phyloP scores from a whole-genome alignment of 768 basidiomycete genomes.

The Terana coerulea region DNA sequence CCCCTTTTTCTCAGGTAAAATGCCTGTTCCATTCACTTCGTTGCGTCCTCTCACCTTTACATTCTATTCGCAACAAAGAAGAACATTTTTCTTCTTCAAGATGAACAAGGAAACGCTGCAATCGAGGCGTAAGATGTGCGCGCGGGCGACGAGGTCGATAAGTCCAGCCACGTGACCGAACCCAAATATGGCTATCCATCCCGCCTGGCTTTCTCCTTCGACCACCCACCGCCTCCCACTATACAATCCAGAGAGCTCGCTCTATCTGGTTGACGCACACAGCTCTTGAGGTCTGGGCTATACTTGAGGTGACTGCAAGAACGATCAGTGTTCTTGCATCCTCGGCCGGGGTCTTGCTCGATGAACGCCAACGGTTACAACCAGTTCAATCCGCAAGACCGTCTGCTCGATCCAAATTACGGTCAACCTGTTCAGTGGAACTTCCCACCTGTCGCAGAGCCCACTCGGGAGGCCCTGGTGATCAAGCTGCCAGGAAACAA shows the following conservation, averaged over 20 bases:
- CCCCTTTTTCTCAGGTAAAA: background rate
- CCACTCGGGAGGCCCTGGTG: background rate
- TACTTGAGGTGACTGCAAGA: background rate
- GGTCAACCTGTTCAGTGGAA: background rate
- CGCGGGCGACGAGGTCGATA: background rate
- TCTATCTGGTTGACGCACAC: background rate
- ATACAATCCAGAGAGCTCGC: background rate
- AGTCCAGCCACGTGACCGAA: background rate
- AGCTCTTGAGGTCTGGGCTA: background rate
- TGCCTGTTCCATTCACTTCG: too few species aligned
- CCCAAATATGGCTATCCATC: slow-evolving; percentile 1
- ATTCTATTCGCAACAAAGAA: background rate
- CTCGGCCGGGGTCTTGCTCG: background rate
- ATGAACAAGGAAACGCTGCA: background rate
- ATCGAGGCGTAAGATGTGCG: background rate
- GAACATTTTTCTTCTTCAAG: background rate
- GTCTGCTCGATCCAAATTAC: slow-evolving; percentile 1
- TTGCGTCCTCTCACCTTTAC: background rate
- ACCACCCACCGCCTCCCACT: background rate
- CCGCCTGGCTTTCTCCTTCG: background rate
- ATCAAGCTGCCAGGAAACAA: slow-evolving; percentile 23
- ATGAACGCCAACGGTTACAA: slow-evolving; percentile 7
- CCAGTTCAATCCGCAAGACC: background rate
- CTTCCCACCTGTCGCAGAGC: background rate
- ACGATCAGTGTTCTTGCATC: background rate